phyloP scores from a whole-genome alignment of 345 rosid species.

The Anastatica hierochuntica region DNA sequence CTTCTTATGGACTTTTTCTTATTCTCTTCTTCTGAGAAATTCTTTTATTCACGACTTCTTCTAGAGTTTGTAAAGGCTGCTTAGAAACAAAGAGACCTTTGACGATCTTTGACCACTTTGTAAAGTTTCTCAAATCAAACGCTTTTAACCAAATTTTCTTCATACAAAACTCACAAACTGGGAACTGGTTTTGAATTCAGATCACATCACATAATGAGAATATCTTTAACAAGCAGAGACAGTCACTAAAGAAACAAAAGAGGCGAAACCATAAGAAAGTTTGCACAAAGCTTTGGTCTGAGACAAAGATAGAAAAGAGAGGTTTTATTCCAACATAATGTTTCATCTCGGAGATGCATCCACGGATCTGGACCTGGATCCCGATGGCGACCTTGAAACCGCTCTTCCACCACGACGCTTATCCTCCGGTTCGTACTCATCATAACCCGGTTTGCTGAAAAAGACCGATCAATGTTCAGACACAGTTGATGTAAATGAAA shows the following conservation, averaged over 20 bases:
- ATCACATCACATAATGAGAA: not conserved
- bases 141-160: no score
- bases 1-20: no score
- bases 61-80: no score
- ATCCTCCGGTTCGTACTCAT: slow-evolving; percentile 32
- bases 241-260: not conserved
- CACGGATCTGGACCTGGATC: slow-evolving; percentile 72
- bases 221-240: slow-evolving; percentile 1
- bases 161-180: not conserved
- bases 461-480: slow-evolving; percentile 1
- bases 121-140: no score
- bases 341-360: slow-evolving; percentile 39
- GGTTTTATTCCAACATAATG: not conserved
- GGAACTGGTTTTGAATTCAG: not conserved
- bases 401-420: slow-evolving; percentile 34
- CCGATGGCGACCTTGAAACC: slow-evolving; percentile 53
- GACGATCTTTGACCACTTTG: no score
- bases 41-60: no score
- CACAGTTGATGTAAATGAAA: not conserved
- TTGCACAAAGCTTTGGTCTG: not conserved
- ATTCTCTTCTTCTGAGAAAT: no score
- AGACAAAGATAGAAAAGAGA: not conserved
- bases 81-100: no score
- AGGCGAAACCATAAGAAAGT: not conserved
- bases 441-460: slow-evolving; percentile 39